Evolutionary conservation across 2,329 filamentous ascomycete species (phyloP).

Genomic region (Furcasterigmium furcatum): DNA sequence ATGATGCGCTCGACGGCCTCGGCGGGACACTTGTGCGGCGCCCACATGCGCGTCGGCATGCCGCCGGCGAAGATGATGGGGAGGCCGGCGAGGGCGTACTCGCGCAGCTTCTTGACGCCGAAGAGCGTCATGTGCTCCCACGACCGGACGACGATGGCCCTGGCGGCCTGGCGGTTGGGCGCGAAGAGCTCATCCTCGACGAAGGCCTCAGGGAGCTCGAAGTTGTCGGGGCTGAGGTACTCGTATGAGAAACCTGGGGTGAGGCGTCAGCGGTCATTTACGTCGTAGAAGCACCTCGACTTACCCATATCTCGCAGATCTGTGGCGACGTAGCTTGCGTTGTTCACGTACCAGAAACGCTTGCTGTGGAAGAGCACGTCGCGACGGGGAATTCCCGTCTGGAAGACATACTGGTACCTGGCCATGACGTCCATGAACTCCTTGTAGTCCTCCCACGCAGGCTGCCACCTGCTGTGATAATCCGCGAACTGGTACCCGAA

Average conservation of each 20-base stretch:
- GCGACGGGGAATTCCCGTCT: conserved; percentile 27
- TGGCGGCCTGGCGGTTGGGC: conserved; percentile 33
- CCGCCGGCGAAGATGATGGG: conserved; percentile 33
- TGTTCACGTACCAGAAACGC: background rate
- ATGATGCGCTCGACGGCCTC: too few species aligned
- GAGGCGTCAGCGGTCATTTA: conserved; percentile 9
- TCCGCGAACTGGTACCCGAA: conserved; percentile 38
- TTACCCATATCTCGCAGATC: conserved; percentile 9
- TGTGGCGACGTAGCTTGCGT: conserved; percentile 23
- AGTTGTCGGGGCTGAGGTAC: conserved; percentile 42
- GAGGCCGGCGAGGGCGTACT: conserved; percentile 32
- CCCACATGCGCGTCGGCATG: background rate
- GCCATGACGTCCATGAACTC: conserved; percentile 29
- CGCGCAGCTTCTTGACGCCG: conserved; percentile 25
- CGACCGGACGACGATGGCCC: conserved; percentile 33
- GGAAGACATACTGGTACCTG: conserved; percentile 32
- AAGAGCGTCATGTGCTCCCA: conserved; percentile 30
- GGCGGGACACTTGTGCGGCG: background rate
- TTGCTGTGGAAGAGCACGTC: conserved; percentile 4
- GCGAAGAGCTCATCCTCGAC: conserved; percentile 32
- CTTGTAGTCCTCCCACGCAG: conserved; percentile 33
- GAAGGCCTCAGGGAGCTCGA: conserved; percentile 30
- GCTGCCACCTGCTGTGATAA: conserved; percentile 33
- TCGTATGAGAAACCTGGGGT: conserved; percentile 36
- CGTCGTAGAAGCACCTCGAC: background rate